Evolutionary conservation across 768 basidiomycete genomes (phyloP).

Genomic region (Naganishia kalamii): DNA sequence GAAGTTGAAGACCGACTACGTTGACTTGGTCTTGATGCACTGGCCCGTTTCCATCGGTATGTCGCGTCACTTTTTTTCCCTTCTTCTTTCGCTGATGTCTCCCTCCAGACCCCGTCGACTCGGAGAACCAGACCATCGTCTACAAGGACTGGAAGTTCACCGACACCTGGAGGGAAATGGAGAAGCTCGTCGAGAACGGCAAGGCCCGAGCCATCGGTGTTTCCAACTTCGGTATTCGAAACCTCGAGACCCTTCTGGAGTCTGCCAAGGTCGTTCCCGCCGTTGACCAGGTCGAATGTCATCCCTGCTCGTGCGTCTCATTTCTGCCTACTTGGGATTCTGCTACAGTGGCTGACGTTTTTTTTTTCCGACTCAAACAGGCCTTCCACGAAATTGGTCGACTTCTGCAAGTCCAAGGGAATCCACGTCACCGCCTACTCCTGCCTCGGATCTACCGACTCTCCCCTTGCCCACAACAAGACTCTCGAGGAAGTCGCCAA

Average conservation of each 20-base stretch:
- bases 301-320: background rate
- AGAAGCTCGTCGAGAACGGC: conserved; percentile 54
- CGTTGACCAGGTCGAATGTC: conserved; percentile 60
- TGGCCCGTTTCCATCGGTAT: conserved; percentile 25
- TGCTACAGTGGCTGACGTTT: conserved; percentile 53
- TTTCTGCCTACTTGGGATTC: conserved; percentile 42
- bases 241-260: conserved; percentile 66
- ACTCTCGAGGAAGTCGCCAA: conserved; percentile 37
- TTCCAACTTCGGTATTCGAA: conserved; percentile 64
- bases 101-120: conserved; percentile 18
- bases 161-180: conserved; percentile 75
- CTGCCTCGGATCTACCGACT: conserved; percentile 50
- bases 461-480: conserved; percentile 36
- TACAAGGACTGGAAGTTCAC: conserved; percentile 63
- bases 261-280: conserved; percentile 60
- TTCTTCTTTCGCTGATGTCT: background rate
- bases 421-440: conserved; percentile 64
- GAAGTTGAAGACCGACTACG: conserved; percentile 61
- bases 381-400: conserved; percentile 57
- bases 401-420: conserved; percentile 55
- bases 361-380: conserved; percentile 48
- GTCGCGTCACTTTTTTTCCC: background rate
- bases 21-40: conserved; percentile 63
- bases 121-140: conserved; percentile 18
- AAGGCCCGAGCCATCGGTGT: conserved; percentile 53